These are phyloP conservation scores for Colletotrichum trifolii DNA, from an alignment of 2,329 filamentous ascomycete species.

Conservation along the genomic window DNA sequence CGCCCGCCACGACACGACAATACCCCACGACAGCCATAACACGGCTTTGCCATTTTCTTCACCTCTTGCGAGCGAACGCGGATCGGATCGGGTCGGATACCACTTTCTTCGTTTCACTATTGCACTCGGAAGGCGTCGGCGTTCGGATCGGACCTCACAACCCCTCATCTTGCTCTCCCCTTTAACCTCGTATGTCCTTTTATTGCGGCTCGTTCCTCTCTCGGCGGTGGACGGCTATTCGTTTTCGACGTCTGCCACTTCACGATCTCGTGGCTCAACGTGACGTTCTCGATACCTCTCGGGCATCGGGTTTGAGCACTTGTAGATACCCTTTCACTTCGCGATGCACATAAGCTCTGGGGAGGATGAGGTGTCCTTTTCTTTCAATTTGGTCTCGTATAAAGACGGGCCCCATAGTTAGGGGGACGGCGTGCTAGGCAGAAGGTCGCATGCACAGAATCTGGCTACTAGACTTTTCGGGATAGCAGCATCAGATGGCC, in stretches of 20 bases:
- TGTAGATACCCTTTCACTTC: slow-evolving; percentile 35
- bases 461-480: slow-evolving; percentile 24
- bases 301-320: slow-evolving; percentile 27
- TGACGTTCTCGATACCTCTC: slow-evolving; percentile 35
- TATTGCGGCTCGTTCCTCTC: slow-evolving; percentile 31
- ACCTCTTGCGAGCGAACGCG: slow-evolving; percentile 22
- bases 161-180: slow-evolving; percentile 8
- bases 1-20: neutral
- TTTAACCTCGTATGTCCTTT: slow-evolving; percentile 29
- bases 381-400: slow-evolving; percentile 15
- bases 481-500: slow-evolving; percentile 1
- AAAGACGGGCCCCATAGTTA: slow-evolving; percentile 15
- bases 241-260: slow-evolving; percentile 12
- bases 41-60: slow-evolving; percentile 1
- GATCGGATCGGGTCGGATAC: slow-evolving; percentile 21
- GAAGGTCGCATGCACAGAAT: slow-evolving; percentile 12
- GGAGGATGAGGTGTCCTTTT: slow-evolving; percentile 5
- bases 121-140: slow-evolving; percentile 35
- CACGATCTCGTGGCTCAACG: slow-evolving; percentile 20
- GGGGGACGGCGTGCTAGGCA: slow-evolving; percentile 17
- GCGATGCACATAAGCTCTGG: slow-evolving; percentile 22
- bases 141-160: slow-evolving; percentile 32
- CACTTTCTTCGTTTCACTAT: slow-evolving; percentile 8
- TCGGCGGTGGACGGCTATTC: slow-evolving; percentile 23
- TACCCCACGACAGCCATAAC: neutral